Conservation (phyloP, 176 grass and related monocot genomes). For the Hordeum marinum region DNA sequence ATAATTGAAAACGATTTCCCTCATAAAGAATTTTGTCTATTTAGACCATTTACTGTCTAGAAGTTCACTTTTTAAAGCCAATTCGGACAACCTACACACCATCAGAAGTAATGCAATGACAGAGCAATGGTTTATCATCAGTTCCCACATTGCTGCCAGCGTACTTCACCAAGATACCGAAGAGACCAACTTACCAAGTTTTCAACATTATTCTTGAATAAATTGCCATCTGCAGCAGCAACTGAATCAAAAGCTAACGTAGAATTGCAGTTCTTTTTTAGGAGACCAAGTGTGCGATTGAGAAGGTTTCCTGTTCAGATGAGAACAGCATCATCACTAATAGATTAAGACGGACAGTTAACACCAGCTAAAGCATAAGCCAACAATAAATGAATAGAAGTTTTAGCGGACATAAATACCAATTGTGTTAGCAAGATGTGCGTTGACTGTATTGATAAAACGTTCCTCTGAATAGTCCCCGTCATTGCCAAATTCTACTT, state of each 20-base stretch:
- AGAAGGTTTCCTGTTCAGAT: slow-evolving; percentile 81
- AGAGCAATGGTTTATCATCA: slow-evolving; percentile 7
- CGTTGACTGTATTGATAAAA: slow-evolving; percentile 93
- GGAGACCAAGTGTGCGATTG: slow-evolving; percentile 85
- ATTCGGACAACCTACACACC: background rate
- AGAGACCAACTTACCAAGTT: slow-evolving; percentile 53
- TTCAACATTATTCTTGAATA: slow-evolving; percentile 61
- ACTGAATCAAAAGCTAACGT: slow-evolving; percentile 64
- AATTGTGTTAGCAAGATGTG: slow-evolving; percentile 94
- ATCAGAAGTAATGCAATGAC: background rate
- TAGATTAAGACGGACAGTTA: background rate
- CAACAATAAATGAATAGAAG: background rate
- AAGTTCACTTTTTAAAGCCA: slow-evolving; percentile 7
- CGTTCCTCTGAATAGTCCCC: slow-evolving; percentile 98
- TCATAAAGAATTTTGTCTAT: background rate
- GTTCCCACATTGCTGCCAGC: background rate
- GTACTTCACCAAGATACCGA: slow-evolving; percentile 10
- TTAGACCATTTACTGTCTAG: background rate
- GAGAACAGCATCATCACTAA: slow-evolving; percentile 12
- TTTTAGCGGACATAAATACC: slow-evolving; percentile 44
- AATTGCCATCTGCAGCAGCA: slow-evolving; percentile 64
- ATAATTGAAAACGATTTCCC: background rate
- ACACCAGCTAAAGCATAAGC: slow-evolving; percentile 3
- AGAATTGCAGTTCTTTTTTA: slow-evolving; percentile 95
- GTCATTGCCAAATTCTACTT: slow-evolving; percentile 95